Evolutionary conservation across 306 rosid genomes (phyloP), one percentile per base, ranked within the genome.

Genomic region (Trifolium repens): DNA sequence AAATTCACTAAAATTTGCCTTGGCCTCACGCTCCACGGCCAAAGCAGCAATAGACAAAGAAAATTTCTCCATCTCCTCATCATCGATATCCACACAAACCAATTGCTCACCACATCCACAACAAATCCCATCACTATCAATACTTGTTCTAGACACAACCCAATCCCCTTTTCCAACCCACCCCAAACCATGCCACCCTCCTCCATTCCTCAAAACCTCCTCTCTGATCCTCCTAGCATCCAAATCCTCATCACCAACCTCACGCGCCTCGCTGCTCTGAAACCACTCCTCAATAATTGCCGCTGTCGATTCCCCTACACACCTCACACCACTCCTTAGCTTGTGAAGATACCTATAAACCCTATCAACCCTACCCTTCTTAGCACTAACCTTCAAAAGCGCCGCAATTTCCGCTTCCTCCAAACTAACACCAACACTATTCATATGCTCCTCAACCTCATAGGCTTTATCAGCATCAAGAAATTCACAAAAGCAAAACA

Each of bases 121-220:
- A 62, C 98, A 91, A 39, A 14, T 76, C 12, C 92, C 92, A 4
- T 70, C 75, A 27, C 37, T 76, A 57, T 74, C 83, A 84, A 89
- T 81, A 64, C 67, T 74, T 2, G 78, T 52, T 75, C 86, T 85
- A 34, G 50, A 30, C 68, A 91, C 89, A 66, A 14, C 46, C 98
- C 98, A 94, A 57, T 81, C 82, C 49, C 98, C 98, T 66, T 81
- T 85, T 65, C 98, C 97, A 71, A 89, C 78, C 98, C 97, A 94
- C 16, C 98, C 97, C 67, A 46, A 83, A 59, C 96, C 97, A 63
- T 91, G 98, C 98, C 98, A 91, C 60, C 98, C 98, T 73, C 98
- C 97, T 15, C 96, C 97, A 42, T 87, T 88, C 42, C 88, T 67
- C 80, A 62, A 81, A 78, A 91, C 77, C 27, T 47, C 86, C 15